Base-by-base conservation (phyloP, 352 stramenopile genomes). In the Pythium phragmiticola region DNA sequence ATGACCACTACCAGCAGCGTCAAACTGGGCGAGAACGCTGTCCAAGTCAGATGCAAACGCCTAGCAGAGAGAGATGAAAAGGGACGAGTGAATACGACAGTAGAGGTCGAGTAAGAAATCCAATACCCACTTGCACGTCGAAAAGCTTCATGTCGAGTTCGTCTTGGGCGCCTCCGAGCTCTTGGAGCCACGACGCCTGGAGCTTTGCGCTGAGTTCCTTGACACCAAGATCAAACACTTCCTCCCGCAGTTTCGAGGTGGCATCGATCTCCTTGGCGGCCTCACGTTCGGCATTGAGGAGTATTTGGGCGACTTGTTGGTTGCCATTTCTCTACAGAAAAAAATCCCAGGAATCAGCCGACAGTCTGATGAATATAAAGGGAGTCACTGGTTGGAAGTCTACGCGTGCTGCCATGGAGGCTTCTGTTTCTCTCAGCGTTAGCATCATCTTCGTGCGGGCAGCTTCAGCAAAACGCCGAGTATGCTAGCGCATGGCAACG, bases 221-320 rank as follows among this genome's bases (percentile, higher is more conserved):
- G 11, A 87, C 76, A 17, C 79, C 74, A 7, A 88, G 45, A n/a
- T 84, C 69, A 50, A 88, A 85, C 7, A 88, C 42, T 13, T 88
- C 75, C 7, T 69, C 56, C 6, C 76, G 77, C 1, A 88, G 64
- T 41, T 58, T 30, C 64, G 57, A 66, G 34, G 48, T 55, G 39
- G 67, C 52, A 9, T 11, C 50, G 4, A 46, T 23, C n/a, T 36
- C 42, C n/a, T 50, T 47, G 13, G 26, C 39, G 2, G 59, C 26
- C 16, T 52, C n/a, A 2, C 48, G 37, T 16, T 66, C 37, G 75
- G 33, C n/a, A 55, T 68, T 23, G 60, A 46, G 13, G 60, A 57
- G 36, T 2, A 59, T 48, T 47, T n/a, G 45, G 34, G 26, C 26
- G 47, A 58, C 39, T 21, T 42, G 46, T 5, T 61, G 28, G 21